A percentile compares a stretch with the other conserved stretches of the same genome.
Conservation (phyloP, 306 rosid species). For the Glycyrrhiza uralensis region DNA sequence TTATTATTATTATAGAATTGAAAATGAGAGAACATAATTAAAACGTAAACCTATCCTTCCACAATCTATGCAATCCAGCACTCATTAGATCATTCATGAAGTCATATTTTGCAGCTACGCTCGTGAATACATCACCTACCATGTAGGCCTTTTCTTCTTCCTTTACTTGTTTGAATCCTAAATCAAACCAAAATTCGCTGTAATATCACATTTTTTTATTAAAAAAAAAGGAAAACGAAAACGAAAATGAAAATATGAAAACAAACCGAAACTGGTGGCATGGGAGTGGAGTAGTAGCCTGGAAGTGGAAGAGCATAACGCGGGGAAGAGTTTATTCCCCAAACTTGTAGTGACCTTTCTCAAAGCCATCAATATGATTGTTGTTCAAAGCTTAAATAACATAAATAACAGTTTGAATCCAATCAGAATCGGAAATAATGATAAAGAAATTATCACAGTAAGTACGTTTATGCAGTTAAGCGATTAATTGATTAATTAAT, state of each 20-base stretch:
- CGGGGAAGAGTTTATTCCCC: slow-evolving; percentile 47
- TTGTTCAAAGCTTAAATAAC: background rate
- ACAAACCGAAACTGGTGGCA: slow-evolving; percentile 94
- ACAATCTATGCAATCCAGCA: slow-evolving; percentile 87
- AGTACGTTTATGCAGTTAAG: too few relatives aligned
- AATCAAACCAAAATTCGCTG: too few relatives aligned
- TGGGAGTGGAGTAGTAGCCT: slow-evolving; percentile 71
- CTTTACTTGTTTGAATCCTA: slow-evolving; percentile 84
- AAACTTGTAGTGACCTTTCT: slow-evolving; percentile 46
- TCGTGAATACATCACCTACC: slow-evolving; percentile 88
- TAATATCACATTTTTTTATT: too few relatives aligned
- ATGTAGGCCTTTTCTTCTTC: slow-evolving; percentile 84
- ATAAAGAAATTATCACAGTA: too few relatives aligned
- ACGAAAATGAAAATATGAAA: slow-evolving; percentile 5
- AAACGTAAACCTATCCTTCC: slow-evolving; percentile 85
- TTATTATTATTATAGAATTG: background rate
- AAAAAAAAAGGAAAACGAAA: too few relatives aligned
- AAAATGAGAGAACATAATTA: background rate
- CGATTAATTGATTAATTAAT: too few relatives aligned
- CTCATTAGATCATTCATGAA: slow-evolving; percentile 95
- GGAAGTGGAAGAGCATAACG: slow-evolving; percentile 52
- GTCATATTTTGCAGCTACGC: slow-evolving; percentile 84
- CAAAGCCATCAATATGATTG: slow-evolving; percentile 59
- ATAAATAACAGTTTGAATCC: background rate
- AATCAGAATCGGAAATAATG: background rate